These are phyloP conservation scores for Anethum foeniculum DNA, from an alignment of 140 eudicot genomes.

Conservation along the genomic window DNA sequence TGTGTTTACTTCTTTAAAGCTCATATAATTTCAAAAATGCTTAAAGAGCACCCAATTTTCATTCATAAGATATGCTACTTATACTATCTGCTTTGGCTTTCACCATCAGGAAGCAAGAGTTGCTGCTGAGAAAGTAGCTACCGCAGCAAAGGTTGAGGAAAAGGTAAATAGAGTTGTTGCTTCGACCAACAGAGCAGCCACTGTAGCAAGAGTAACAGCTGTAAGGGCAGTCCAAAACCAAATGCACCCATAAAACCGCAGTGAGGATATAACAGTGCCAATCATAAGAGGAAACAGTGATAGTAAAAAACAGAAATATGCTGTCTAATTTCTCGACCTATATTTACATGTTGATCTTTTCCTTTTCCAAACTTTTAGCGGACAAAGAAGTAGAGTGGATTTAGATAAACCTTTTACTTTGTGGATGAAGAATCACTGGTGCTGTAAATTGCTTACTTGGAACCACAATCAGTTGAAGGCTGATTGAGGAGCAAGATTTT, in stretches of 20 bases:
- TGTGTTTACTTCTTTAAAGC: background rate
- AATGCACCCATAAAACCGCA: conserved; percentile 22
- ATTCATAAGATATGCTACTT: background rate
- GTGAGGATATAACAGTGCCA: conserved; percentile 13
- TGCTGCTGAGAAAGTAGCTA: conserved; percentile 45
- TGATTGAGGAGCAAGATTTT: conserved; percentile 29
- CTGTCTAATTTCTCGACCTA: background rate
- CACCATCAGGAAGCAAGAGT: conserved; percentile 39
- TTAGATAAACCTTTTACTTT: background rate
- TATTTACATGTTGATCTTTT: background rate
- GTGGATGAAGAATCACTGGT: background rate
- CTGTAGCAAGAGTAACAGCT: conserved; percentile 72
- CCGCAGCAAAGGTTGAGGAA: conserved; percentile 29
- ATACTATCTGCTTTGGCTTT: background rate
- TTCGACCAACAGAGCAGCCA: conserved; percentile 70
- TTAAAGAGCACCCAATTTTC: background rate
- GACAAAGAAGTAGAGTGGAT: background rate
- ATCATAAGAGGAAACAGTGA: background rate
- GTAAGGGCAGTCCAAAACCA: conserved; percentile 67
- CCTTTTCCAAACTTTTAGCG: background rate
- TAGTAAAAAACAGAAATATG: background rate
- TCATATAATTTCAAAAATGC: background rate
- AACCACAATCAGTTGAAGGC: conserved; percentile 19
- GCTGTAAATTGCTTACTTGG: conserved; percentile 27
- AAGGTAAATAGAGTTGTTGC: conserved; percentile 52